Conservation (phyloP, 305 asterid species). For the Lippia alba region DNA sequence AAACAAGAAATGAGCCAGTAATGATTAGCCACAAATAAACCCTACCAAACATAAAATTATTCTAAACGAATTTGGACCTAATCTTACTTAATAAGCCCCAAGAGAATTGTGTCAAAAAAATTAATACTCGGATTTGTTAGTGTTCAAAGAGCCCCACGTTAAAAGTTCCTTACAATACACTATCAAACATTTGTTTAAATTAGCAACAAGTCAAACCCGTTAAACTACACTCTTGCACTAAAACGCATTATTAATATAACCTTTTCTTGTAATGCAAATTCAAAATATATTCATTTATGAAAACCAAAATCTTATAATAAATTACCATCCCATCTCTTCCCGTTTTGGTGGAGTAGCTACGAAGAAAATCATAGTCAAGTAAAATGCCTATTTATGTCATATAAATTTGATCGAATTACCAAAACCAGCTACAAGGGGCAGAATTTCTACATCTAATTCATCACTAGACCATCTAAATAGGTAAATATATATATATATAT, state of each 20-base stretch:
- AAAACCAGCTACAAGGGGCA: background rate
- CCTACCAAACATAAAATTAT: too few relatives aligned
- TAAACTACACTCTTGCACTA: background rate
- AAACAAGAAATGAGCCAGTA: too few relatives aligned
- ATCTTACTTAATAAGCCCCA: too few relatives aligned
- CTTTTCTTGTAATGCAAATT: background rate
- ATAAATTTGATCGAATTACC: background rate
- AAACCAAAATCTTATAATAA: conserved; percentile 14
- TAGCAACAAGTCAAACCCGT: too few relatives aligned
- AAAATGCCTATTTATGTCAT: background rate
- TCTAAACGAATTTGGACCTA: too few relatives aligned
- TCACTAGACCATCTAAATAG: conserved; percentile 1
- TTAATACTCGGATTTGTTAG: too few relatives aligned
- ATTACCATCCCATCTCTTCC: background rate
- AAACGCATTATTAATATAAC: too few relatives aligned
- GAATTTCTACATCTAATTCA: conserved; percentile 6
- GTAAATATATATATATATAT: background rate
- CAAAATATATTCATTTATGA: conserved; percentile 21
- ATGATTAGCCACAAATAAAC: too few relatives aligned
- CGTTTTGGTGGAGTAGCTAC: background rate
- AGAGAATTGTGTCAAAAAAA: too few relatives aligned
- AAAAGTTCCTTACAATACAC: too few relatives aligned
- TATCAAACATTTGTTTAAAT: too few relatives aligned
- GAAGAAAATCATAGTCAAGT: conserved; percentile 6
- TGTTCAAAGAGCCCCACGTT: too few relatives aligned